phyloP scores from a whole-genome alignment of 176 grass and related monocot species.

The Tillandsia leiboldiana region DNA sequence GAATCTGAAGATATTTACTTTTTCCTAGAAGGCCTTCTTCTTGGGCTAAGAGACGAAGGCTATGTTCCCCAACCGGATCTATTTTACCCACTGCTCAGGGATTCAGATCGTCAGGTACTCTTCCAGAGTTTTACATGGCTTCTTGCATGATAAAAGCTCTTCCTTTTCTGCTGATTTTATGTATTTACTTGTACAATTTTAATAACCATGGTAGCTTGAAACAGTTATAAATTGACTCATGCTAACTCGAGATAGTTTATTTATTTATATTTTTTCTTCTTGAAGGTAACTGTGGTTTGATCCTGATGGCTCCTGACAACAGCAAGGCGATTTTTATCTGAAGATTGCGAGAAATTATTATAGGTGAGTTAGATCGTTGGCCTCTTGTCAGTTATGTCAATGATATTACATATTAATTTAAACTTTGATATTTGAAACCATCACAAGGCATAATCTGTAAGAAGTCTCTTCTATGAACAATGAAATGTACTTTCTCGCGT shows the following conservation, averaged over 20 bases:
- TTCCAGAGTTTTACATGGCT: neutral
- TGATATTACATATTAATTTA: neutral
- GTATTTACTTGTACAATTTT: neutral
- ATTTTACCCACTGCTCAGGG: constrained; percentile 18
- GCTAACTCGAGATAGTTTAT: neutral
- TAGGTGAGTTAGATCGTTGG: constrained; percentile 7
- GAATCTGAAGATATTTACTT: constrained; percentile 56
- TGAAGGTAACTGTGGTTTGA: constrained; percentile 22
- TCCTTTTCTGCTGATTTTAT: too few species aligned
- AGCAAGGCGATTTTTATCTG: constrained; percentile 8
- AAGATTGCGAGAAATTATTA: constrained; percentile 10
- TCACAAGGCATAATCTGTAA: too few species aligned
- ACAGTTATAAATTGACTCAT: neutral
- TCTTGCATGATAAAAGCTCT: too few species aligned
- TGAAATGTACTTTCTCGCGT: too few species aligned
- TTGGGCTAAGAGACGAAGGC: constrained; percentile 64
- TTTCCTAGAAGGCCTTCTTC: constrained; percentile 52
- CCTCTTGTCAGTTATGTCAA: neutral
- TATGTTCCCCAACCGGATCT: constrained; percentile 46
- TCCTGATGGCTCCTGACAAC: constrained; percentile 7
- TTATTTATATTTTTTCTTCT: constrained; percentile 17
- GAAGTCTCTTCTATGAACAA: too few species aligned
- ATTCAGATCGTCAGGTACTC: constrained; percentile 18
- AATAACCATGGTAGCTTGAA: neutral
- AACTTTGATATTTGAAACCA: neutral